Evolutionary conservation across 2,329 filamentous ascomycete species (phyloP).

Genomic region (Plectosphaerella sp.): DNA sequence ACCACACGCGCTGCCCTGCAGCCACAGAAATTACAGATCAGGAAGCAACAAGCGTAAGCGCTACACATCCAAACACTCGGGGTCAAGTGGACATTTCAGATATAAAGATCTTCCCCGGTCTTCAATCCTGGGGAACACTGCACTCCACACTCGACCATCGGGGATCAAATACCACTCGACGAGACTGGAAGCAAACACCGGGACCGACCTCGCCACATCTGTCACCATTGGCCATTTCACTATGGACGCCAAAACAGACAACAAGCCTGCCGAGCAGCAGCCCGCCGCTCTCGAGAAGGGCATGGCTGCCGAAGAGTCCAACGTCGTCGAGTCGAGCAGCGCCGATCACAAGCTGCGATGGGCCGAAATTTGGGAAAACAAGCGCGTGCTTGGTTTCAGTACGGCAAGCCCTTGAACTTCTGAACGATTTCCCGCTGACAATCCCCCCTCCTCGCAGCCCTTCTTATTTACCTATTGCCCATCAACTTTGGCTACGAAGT

Average conservation of each 20-base stretch:
- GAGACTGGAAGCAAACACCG: too few relatives aligned
- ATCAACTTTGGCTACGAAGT: conserved; percentile 25
- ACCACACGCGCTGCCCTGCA: background rate
- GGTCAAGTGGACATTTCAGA: background rate
- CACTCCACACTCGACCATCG: background rate
- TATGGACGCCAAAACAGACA: background rate
- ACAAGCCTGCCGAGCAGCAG: background rate
- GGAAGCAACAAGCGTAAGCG: background rate
- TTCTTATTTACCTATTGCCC: conserved; percentile 21
- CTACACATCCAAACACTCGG: background rate
- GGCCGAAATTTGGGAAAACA: conserved; percentile 14
- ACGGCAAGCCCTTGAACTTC: background rate
- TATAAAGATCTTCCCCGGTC: background rate
- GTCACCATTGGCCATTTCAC: background rate
- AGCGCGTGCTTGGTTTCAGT: conserved; percentile 15
- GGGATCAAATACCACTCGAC: background rate
- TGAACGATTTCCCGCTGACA: background rate
- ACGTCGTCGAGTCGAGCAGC: background rate
- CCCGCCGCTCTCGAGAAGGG: background rate
- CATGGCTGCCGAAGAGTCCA: background rate
- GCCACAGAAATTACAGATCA: background rate
- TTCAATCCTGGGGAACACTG: background rate
- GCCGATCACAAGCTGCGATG: background rate
- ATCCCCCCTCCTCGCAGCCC: conserved; percentile 8
- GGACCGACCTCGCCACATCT: background rate